Percentiles rank a stretch among this genome's conserved stretches.
phyloP scores from a whole-genome alignment of 768 basidiomycete species.

The Mycena vitilis region DNA sequence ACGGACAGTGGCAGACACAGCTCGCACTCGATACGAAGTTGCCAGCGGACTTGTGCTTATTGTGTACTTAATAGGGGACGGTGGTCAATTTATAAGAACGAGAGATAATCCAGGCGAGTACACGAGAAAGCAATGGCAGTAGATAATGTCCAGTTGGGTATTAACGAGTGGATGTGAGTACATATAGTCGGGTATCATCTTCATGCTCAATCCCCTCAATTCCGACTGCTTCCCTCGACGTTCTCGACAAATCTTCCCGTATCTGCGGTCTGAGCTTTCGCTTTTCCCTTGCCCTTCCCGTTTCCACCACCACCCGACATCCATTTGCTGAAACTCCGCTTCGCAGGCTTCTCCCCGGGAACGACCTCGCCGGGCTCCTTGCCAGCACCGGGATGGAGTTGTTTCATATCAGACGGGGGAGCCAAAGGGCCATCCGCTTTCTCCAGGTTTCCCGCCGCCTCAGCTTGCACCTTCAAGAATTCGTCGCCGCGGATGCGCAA shows the following conservation, averaged over 20 bases:
- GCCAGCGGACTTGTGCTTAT: no score
- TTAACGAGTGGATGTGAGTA: neutral
- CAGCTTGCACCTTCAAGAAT: slow-evolving; percentile 64
- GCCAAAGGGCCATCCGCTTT: slow-evolving; percentile 33
- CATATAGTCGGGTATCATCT: slow-evolving; percentile 6
- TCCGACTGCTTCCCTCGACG: slow-evolving; percentile 13
- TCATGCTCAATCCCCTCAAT: neutral
- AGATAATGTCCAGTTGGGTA: neutral
- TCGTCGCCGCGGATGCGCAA: slow-evolving; percentile 83
- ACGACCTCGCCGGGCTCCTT: slow-evolving; percentile 51
- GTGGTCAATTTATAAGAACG: no score
- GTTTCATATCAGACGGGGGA: slow-evolving; percentile 49
- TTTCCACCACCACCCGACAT: slow-evolving; percentile 11
- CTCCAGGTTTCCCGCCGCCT: slow-evolving; percentile 41
- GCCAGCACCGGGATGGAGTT: slow-evolving; percentile 69
- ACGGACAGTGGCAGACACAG: no score
- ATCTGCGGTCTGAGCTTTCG: slow-evolving; percentile 4
- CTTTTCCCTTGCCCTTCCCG: slow-evolving; percentile 26
- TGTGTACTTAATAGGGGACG: no score
- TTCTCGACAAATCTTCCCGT: slow-evolving; percentile 32
- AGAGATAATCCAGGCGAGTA: neutral
- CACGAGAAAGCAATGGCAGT: neutral
- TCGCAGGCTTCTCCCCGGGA: slow-evolving; percentile 33
- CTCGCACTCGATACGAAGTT: no score
- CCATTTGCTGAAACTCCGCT: slow-evolving; percentile 31